Percentiles rank a stretch among this genome's conserved stretches.
Evolutionary conservation across 2,329 filamentous ascomycete species (phyloP).

Genomic region (Nannizziopsis barbatae): DNA sequence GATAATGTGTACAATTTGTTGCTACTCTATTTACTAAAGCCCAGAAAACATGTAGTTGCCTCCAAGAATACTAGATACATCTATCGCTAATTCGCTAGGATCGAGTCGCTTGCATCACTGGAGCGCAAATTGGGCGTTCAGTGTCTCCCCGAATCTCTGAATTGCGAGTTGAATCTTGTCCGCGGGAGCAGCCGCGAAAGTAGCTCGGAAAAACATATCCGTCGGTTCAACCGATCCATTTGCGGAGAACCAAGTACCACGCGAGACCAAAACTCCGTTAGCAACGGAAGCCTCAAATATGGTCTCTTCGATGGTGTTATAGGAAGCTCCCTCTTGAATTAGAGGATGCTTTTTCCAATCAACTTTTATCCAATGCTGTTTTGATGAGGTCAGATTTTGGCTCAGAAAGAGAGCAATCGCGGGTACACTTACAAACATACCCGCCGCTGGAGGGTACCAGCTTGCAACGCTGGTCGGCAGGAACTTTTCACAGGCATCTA

Average conservation of each 20-base stretch:
- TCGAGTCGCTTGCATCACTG: slow-evolving; percentile 14
- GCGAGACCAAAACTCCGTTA: slow-evolving; percentile 66
- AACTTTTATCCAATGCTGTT: slow-evolving; percentile 39
- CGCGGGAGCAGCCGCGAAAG: slow-evolving; percentile 68
- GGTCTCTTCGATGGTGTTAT: slow-evolving; percentile 59
- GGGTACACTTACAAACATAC: slow-evolving; percentile 73
- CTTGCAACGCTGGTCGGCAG: slow-evolving; percentile 60
- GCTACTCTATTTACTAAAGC: too few relatives aligned
- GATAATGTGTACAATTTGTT: too few relatives aligned
- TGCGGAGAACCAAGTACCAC: slow-evolving; percentile 85
- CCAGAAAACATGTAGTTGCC: too few relatives aligned
- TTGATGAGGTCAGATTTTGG: background rate
- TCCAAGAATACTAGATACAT: too few relatives aligned
- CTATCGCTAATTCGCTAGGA: background rate
- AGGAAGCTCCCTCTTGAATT: slow-evolving; percentile 27
- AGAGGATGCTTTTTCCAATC: slow-evolving; percentile 39
- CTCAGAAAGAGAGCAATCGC: background rate
- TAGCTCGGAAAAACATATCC: slow-evolving; percentile 77
- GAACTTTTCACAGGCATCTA: slow-evolving; percentile 65
- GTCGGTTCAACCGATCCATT: slow-evolving; percentile 49
- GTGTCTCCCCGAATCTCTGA: slow-evolving; percentile 60
- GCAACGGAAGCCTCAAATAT: slow-evolving; percentile 71
- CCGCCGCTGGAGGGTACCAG: slow-evolving; percentile 68
- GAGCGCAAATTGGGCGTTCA: slow-evolving; percentile 51
- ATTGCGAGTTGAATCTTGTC: slow-evolving; percentile 63